Base-by-base conservation (phyloP, 371 early-diverging fungal genomes). In the Mucor piriformis region DNA sequence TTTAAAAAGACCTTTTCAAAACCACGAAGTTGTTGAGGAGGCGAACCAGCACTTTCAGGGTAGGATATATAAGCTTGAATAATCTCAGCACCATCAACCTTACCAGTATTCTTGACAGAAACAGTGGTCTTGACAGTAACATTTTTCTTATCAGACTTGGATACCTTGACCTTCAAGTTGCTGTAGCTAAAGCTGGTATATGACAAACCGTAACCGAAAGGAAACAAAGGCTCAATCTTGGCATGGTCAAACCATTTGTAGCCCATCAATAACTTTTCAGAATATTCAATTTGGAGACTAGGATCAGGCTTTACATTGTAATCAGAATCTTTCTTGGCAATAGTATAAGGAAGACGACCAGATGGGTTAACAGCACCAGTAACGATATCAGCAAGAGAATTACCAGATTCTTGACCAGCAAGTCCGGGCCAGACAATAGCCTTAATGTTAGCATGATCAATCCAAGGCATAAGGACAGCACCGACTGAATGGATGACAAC, bases 401-500 rank as follows among this genome's bases (percentile, higher is more conserved):
- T 82, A 23, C 88, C 88, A 24, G 82, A 67, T 59, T 87, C 88
- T 69, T 88, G 84, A 38, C 79, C 76, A 18, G 76, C 70, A 59
- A 77, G 57, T 53, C 76, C 73, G 20, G 85, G 80, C 65, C 75
- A 74, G 15, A 87, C 50, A 27, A 87, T 68, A 29, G 84, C 83
- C 38, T 72, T 81, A 50, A 79, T 73, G 47, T 83, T 83, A 24
- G 84, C 78, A 60, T 85, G 78, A 59, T 77, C 50, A 61, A 79
- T 65, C 84, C 84, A 87, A 2, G 73, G 77, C 82, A 85, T 81
- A 37, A 75, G 51, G 13, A 86, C 83, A 52, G 86, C 63, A 25
- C 84, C 85, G n/a, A 81, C 81, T 42, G 74, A 61, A 62, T 86
- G 79, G 24, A 86, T 74, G 3, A 88, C 83, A 40, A 88, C 87